These are phyloP conservation scores for Paecilomyces sp. DNA, from an alignment of 2,329 filamentous ascomycete genomes.

Conservation along the genomic window DNA sequence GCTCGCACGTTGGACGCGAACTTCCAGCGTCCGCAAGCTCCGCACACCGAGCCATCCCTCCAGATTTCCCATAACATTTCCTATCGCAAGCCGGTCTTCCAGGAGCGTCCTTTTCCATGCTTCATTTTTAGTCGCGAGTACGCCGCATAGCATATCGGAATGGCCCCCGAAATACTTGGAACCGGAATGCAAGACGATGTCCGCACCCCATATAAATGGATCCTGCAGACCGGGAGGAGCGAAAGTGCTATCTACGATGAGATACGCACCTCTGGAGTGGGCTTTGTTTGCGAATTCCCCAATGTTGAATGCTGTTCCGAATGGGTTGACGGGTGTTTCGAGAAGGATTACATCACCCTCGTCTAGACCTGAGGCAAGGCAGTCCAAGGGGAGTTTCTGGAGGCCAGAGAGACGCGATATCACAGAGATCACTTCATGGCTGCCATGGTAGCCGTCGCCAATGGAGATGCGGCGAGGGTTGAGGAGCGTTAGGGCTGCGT, in stretches of 20 bases:
- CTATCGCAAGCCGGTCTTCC: slow-evolving; percentile 67
- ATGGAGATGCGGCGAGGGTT: slow-evolving; percentile 81
- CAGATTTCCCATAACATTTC: slow-evolving; percentile 77
- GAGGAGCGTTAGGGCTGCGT: slow-evolving; percentile 72
- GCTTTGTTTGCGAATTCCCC: slow-evolving; percentile 65
- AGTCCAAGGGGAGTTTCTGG: slow-evolving; percentile 63
- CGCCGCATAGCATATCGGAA: slow-evolving; percentile 85
- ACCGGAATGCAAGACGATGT: slow-evolving; percentile 84
- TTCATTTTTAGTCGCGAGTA: slow-evolving; percentile 57
- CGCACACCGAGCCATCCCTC: slow-evolving; percentile 90
- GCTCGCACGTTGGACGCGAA: slow-evolving; percentile 73
- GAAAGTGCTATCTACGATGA: slow-evolving; percentile 88
- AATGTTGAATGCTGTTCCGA: slow-evolving; percentile 72
- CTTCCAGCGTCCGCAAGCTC: slow-evolving; percentile 75
- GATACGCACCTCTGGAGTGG: slow-evolving; percentile 61
- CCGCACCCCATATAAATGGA: slow-evolving; percentile 73
- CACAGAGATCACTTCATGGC: slow-evolving; percentile 73
- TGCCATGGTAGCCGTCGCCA: slow-evolving; percentile 84
- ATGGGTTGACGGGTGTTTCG: slow-evolving; percentile 90
- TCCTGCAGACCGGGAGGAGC: slow-evolving; percentile 84
- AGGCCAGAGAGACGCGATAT: slow-evolving; percentile 70
- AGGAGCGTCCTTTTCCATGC: slow-evolving; percentile 56
- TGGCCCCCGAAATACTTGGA: slow-evolving; percentile 99
- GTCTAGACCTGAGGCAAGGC: slow-evolving; percentile 57
- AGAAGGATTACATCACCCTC: slow-evolving; percentile 81